A percentile compares a stretch with the other conserved stretches of the same genome.
phyloP scores from a whole-genome alignment of 2,329 filamentous ascomycete genomes.

The Xylariaceae sp. region DNA sequence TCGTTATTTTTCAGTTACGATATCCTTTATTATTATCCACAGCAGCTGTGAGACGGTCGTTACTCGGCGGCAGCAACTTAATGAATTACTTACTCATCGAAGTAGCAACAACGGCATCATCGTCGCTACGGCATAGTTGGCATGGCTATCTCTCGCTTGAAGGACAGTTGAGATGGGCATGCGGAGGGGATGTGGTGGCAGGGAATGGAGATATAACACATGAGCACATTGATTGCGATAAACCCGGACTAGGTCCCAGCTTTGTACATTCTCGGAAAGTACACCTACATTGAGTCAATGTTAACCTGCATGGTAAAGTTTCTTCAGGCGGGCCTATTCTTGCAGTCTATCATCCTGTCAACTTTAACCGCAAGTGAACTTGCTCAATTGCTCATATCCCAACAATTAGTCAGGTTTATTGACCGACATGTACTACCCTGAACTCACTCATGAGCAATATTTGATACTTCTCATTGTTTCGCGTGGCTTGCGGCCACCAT shows the following conservation, averaged over 20 bases:
- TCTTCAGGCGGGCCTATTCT: background rate
- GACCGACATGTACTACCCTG: no score
- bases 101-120: constrained; percentile 17
- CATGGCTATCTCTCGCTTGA: constrained; percentile 15
- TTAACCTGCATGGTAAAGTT: constrained; percentile 5
- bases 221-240: constrained; percentile 23
- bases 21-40: constrained; percentile 26
- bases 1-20: constrained; percentile 23
- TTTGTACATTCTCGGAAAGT: constrained; percentile 24
- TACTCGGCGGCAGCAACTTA: constrained; percentile 15
- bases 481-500: no score
- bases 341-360: no score
- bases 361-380: no score
- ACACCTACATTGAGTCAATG: constrained; percentile 10
- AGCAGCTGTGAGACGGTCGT: constrained; percentile 11
- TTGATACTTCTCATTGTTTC: no score
- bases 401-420: no score
- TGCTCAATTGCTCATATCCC: no score
- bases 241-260: constrained; percentile 4
- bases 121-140: constrained; percentile 12
- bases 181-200: constrained; percentile 7
- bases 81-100: constrained; percentile 27
- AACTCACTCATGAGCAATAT: no score
- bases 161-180: background rate
- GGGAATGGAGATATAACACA: constrained; percentile 16